Conservation (phyloP, 257 asterid species). For the Cordia subcordata region DNA sequence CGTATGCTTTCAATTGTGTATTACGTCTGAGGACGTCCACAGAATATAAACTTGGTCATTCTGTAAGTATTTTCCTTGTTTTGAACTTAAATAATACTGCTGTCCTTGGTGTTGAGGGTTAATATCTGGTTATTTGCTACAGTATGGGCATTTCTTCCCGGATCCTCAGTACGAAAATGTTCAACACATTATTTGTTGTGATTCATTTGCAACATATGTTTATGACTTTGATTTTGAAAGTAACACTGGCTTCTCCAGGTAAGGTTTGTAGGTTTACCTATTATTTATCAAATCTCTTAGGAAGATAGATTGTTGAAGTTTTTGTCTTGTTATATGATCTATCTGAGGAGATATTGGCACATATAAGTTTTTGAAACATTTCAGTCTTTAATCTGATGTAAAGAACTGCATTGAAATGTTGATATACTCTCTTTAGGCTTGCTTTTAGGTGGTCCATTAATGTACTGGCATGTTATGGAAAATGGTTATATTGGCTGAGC, state of each 20-base stretch:
- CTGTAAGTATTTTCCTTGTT: slow-evolving; percentile 45
- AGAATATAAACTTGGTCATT: slow-evolving; percentile 81
- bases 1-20: slow-evolving; percentile 93
- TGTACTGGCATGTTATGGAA: no score
- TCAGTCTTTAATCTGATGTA: no score
- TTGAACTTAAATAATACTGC: slow-evolving; percentile 6
- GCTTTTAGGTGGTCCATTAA: no score
- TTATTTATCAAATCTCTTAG: no score
- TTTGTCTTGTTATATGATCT: no score
- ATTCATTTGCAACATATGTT: slow-evolving; percentile 93
- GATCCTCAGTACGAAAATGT: slow-evolving; percentile 97
- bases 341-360: no score
- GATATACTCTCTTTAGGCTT: no score
- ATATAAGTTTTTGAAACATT: no score
- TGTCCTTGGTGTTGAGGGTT: slow-evolving; percentile 20
- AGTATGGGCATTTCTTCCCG: slow-evolving; percentile 99
- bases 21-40: slow-evolving; percentile 88
- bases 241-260: slow-evolving; percentile 83
- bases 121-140: slow-evolving; percentile 30
- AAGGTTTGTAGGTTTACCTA: slow-evolving; percentile 10
- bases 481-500: no score
- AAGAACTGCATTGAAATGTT: no score
- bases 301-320: no score
- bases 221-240: slow-evolving; percentile 87
- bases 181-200: slow-evolving; percentile 94